A percentile compares a stretch with the other conserved stretches of the same genome.
Conservation (phyloP, 2,329 filamentous ascomycete species). For the Aschersonia sp. region DNA sequence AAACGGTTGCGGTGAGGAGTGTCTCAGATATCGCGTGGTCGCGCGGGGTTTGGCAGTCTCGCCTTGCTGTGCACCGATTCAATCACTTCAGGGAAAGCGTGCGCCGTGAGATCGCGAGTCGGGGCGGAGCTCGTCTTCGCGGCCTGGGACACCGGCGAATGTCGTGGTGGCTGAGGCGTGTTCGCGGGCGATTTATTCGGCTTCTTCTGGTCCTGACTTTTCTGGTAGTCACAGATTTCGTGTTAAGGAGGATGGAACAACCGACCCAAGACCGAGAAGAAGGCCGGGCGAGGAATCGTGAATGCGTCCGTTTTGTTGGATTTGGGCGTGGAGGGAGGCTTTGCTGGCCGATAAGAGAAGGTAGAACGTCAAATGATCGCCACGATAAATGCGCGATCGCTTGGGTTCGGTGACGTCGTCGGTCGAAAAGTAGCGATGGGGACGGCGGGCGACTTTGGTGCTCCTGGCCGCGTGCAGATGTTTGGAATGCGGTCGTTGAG, state of each 20-base stretch:
- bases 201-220: no score
- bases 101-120: no score
- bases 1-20: slow-evolving; percentile 4
- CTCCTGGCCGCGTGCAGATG: neutral
- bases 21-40: slow-evolving; percentile 15
- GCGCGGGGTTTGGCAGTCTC: slow-evolving; percentile 7
- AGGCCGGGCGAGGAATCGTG: slow-evolving; percentile 28
- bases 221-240: slow-evolving; percentile 1
- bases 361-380: neutral
- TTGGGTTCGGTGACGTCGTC: slow-evolving; percentile 1
- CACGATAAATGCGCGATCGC: neutral
- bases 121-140: no score
- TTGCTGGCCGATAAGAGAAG: no score
- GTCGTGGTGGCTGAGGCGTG: no score
- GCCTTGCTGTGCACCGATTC: neutral
- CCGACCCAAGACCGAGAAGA: slow-evolving; percentile 34
- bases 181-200: no score
- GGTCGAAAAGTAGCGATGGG: neutral
- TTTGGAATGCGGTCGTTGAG: no score
- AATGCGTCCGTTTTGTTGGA: slow-evolving; percentile 33
- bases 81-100: neutral
- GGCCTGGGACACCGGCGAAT: no score
- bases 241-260: slow-evolving; percentile 39
- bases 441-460: neutral
- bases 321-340: slow-evolving; percentile 6